These are phyloP conservation scores for Pseudogymnoascus sp. DNA, from an alignment of 2,329 filamentous ascomycete genomes.

Conservation along the genomic window DNA sequence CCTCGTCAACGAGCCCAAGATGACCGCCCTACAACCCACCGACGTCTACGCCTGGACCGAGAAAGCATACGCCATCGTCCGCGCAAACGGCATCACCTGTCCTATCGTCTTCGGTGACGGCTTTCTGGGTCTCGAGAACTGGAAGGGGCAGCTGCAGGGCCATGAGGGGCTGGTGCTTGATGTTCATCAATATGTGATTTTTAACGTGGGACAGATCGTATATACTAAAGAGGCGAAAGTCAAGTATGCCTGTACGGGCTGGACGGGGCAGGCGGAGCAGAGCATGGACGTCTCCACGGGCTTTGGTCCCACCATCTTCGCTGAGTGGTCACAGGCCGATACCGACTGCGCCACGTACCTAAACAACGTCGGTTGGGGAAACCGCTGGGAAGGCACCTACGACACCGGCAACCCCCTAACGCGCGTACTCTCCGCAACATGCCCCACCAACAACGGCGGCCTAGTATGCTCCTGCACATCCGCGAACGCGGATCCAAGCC, in stretches of 20 bases:
- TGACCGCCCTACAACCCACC: slow-evolving; percentile 56
- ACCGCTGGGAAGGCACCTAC: slow-evolving; percentile 85
- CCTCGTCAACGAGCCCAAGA: slow-evolving; percentile 86
- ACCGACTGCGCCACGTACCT: slow-evolving; percentile 85
- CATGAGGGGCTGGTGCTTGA: slow-evolving; percentile 77
- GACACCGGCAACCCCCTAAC: slow-evolving; percentile 42
- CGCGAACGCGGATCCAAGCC: slow-evolving; percentile 65
- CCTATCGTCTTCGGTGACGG: slow-evolving; percentile 85
- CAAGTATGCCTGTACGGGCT: slow-evolving; percentile 77
- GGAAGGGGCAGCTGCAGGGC: slow-evolving; percentile 73
- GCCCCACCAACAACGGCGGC: slow-evolving; percentile 53
- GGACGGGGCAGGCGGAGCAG: slow-evolving; percentile 69
- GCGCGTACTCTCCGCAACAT: slow-evolving; percentile 62
- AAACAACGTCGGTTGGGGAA: slow-evolving; percentile 84
- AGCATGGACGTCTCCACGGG: slow-evolving; percentile 69
- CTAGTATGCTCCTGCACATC: slow-evolving; percentile 61
- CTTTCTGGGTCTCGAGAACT: slow-evolving; percentile 84
- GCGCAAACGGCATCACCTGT: slow-evolving; percentile 66
- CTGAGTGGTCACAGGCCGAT: slow-evolving; percentile 96
- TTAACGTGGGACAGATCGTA: slow-evolving; percentile 81
- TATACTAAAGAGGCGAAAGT: slow-evolving; percentile 78
- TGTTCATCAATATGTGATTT: slow-evolving; percentile 97
- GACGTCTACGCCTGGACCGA: slow-evolving; percentile 75
- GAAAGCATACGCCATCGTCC: slow-evolving; percentile 64
- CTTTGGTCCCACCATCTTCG: slow-evolving; percentile 89